A percentile compares a stretch with the other conserved stretches of the same genome.
phyloP scores from a whole-genome alignment of 2,329 filamentous ascomycete species.

The Penicillium aurantiogriseum region DNA sequence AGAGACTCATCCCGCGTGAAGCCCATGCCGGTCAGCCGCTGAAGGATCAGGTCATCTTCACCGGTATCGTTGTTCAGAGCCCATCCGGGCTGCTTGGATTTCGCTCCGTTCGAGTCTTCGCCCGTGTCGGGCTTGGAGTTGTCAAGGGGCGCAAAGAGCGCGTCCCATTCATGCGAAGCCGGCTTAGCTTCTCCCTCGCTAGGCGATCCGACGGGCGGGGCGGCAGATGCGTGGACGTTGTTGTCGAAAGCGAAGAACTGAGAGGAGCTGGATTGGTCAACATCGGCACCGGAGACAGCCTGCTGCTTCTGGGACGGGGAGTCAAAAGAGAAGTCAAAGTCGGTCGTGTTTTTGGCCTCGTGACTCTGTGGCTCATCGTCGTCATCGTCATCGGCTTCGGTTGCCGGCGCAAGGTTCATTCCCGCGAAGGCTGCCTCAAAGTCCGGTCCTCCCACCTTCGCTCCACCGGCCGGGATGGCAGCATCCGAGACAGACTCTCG shows the following conservation, averaged over 20 bases:
- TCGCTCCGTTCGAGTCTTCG: conserved; percentile 20
- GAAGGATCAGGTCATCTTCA: conserved; percentile 88
- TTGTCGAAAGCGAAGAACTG: conserved; percentile 44
- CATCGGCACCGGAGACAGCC: conserved; percentile 21
- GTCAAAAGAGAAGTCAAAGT: conserved; percentile 50
- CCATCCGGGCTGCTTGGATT: conserved; percentile 54
- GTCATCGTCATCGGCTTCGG: conserved; percentile 49
- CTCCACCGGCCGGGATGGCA: conserved; percentile 23
- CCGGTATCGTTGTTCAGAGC: conserved; percentile 71
- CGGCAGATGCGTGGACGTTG: conserved; percentile 25
- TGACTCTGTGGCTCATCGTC: conserved; percentile 56
- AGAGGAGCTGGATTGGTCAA: conserved; percentile 26
- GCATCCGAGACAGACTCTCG: conserved; percentile 14
- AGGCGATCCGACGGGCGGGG: conserved; percentile 45
- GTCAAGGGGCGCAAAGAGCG: conserved; percentile 82
- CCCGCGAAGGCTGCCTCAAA: conserved; percentile 50
- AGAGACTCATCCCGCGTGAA: conserved; percentile 73
- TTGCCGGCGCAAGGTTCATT: conserved; percentile 45
- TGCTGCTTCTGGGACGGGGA: conserved; percentile 36
- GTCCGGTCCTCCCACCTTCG: conserved; percentile 40
- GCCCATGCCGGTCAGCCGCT: conserved; percentile 86
- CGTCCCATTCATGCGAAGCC: conserved; percentile 80
- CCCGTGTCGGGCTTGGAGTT: conserved; percentile 32
- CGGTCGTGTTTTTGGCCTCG: conserved; percentile 34
- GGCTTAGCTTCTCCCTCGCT: conserved; percentile 41